phyloP scores from a whole-genome alignment of 2,329 filamentous ascomycete species.

The Onygenales sp. region DNA sequence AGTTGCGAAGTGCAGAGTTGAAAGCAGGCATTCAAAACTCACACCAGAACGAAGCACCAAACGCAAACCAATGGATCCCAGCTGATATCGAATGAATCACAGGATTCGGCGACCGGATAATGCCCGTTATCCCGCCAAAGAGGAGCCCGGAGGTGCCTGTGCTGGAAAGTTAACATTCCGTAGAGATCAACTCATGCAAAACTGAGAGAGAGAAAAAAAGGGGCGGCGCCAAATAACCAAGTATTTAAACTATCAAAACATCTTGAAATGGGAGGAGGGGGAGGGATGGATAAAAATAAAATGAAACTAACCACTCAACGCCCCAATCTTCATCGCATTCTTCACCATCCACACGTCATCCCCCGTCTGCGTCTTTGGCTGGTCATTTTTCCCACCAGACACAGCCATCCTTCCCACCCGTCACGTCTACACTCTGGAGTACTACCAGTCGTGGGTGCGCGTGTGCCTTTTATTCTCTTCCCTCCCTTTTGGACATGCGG shows the following conservation, averaged over 20 bases:
- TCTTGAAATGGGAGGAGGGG: not conserved
- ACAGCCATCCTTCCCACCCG: conserved; percentile 17
- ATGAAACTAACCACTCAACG: conserved; percentile 44
- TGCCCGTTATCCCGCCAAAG: conserved; percentile 59
- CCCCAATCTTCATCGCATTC: conserved; percentile 49
- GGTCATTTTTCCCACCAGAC: conserved; percentile 5
- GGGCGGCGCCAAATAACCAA: not conserved
- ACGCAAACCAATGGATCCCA: conserved; percentile 70
- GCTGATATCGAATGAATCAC: conserved; percentile 61
- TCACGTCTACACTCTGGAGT: conserved; percentile 6
- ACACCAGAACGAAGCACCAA: conserved; percentile 72
- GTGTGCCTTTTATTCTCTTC: not conserved
- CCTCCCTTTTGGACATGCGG: not conserved
- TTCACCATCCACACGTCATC: conserved; percentile 9
- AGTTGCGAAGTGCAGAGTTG: not conserved
- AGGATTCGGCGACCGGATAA: conserved; percentile 58
- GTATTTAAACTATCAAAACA: not conserved
- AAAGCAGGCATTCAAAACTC: conserved; percentile 23
- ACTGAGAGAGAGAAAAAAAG: not conserved
- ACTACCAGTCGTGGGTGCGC: not conserved
- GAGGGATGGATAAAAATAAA: not conserved
- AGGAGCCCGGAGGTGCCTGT: conserved; percentile 53
- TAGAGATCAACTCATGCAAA: not conserved
- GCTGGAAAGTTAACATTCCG: not conserved
- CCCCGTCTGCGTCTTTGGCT: conserved; percentile 1